These are phyloP conservation scores for Omphalotus olearius DNA, from an alignment of 1,284 basidiomycete genomes.

Conservation along the genomic window DNA sequence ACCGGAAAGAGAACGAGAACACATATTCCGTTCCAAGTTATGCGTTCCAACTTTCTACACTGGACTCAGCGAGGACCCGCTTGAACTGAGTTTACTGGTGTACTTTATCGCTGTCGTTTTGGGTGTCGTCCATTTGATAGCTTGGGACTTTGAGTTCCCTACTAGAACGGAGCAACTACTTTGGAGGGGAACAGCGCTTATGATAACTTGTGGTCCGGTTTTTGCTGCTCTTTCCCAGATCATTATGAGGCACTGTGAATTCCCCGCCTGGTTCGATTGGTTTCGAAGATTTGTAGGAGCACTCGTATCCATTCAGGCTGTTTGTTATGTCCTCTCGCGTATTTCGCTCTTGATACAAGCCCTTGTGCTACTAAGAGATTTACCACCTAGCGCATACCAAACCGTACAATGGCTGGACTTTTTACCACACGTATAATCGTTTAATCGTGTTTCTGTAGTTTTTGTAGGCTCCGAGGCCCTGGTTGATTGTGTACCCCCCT, in stretches of 20 bases:
- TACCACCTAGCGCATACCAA: background rate
- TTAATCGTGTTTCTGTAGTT: too few species aligned
- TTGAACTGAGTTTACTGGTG: too few species aligned
- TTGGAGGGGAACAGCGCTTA: background rate
- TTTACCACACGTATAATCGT: background rate
- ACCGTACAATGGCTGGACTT: constrained; percentile 1
- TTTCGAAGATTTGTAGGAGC: too few species aligned
- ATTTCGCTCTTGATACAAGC: constrained; percentile 6
- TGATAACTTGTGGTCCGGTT: constrained; percentile 1
- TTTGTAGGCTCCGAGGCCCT: too few species aligned
- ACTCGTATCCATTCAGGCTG: background rate
- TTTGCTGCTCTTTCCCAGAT: constrained; percentile 15
- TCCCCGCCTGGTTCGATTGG: too few species aligned
- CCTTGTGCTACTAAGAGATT: constrained; percentile 7
- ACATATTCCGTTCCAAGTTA: too few species aligned
- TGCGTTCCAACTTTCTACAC: too few species aligned
- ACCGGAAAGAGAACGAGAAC: too few species aligned
- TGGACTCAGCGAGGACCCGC: too few species aligned
- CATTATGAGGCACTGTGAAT: background rate
- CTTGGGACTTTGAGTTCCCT: background rate
- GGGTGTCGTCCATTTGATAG: background rate
- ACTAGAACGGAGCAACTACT: background rate
- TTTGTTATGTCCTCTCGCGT: constrained; percentile 5
- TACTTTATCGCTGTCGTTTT: constrained; percentile 6
- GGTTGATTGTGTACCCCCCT: too few species aligned